Evolutionary conservation across 129 eudicot genomes (phyloP).

Genomic region (Saposhnikovia divaricata): DNA sequence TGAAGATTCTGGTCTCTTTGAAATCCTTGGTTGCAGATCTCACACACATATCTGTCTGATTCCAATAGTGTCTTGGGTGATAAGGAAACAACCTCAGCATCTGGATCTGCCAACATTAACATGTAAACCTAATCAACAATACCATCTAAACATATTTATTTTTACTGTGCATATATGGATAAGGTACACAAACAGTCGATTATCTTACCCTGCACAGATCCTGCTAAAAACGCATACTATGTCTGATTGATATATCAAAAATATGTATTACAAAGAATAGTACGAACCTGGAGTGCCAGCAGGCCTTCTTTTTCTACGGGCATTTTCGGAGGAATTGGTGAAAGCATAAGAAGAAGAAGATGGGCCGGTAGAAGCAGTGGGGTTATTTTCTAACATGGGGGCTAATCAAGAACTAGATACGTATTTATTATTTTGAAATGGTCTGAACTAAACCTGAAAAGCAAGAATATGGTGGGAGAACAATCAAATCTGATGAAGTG

Average conservation of each 20-base stretch:
- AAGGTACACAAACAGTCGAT: neutral
- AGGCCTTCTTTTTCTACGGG: slow-evolving; percentile 57
- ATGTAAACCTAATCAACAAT: neutral
- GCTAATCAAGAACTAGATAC: slow-evolving; percentile 21
- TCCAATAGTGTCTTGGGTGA: slow-evolving; percentile 58
- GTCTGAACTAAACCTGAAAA: neutral
- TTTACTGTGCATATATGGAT: neutral
- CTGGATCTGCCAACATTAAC: slow-evolving; percentile 37
- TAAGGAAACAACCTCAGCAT: slow-evolving; percentile 62
- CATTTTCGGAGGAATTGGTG: slow-evolving; percentile 35
- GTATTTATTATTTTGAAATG: neutral
- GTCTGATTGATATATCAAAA: neutral
- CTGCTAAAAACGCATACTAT: neutral
- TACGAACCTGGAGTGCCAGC: slow-evolving; percentile 63
- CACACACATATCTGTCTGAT: slow-evolving; percentile 61
- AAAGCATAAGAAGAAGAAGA: slow-evolving; percentile 53
- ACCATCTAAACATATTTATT: neutral
- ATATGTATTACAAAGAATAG: neutral
- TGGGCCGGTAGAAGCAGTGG: slow-evolving; percentile 40
- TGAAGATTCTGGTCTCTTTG: slow-evolving; percentile 65
- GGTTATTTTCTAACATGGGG: slow-evolving; percentile 50
- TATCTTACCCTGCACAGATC: neutral
- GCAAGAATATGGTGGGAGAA: neutral
- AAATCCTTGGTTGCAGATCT: slow-evolving; percentile 79
- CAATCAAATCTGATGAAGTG: slow-evolving; percentile 14